Conservation (phyloP, 495 filamentous ascomycete genomes). For the Hypoxylon cercidicola region DNA sequence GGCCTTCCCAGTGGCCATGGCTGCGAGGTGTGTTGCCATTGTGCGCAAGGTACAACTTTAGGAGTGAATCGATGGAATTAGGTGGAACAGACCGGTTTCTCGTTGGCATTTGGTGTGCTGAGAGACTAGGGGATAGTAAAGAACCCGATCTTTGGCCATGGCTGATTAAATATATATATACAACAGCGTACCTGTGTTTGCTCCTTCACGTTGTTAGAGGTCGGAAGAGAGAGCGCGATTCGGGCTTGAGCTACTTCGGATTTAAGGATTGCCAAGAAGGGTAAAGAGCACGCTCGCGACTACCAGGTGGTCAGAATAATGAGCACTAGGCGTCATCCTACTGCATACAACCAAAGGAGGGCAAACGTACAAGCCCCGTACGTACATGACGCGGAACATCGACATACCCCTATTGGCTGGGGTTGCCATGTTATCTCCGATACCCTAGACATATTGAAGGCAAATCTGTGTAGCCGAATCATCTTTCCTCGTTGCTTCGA, state of each 20-base stretch:
- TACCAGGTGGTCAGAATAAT: background rate
- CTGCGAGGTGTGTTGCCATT: constrained; percentile 58
- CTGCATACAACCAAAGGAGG: too few relatives aligned
- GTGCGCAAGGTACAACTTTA: background rate
- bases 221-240: background rate
- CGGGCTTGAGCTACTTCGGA: constrained; percentile 17
- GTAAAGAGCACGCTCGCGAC: background rate
- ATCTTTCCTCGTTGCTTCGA: too few relatives aligned
- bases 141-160: background rate
- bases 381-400: too few relatives aligned
- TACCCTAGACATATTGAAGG: too few relatives aligned
- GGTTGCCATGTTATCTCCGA: too few relatives aligned
- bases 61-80: too few relatives aligned
- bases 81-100: too few relatives aligned
- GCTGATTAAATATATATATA: background rate
- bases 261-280: constrained; percentile 11
- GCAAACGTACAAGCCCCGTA: too few relatives aligned
- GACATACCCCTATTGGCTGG: too few relatives aligned
- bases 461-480: too few relatives aligned
- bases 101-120: background rate
- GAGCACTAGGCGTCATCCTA: background rate
- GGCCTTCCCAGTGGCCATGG: constrained; percentile 49
- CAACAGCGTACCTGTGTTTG: too few relatives aligned
- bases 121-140: background rate
- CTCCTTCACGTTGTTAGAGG: too few relatives aligned